Percentiles rank a stretch among this genome's conserved stretches.
Evolutionary conservation across 768 basidiomycete species (phyloP).

Genomic region (Dentipellis fragilis): DNA sequence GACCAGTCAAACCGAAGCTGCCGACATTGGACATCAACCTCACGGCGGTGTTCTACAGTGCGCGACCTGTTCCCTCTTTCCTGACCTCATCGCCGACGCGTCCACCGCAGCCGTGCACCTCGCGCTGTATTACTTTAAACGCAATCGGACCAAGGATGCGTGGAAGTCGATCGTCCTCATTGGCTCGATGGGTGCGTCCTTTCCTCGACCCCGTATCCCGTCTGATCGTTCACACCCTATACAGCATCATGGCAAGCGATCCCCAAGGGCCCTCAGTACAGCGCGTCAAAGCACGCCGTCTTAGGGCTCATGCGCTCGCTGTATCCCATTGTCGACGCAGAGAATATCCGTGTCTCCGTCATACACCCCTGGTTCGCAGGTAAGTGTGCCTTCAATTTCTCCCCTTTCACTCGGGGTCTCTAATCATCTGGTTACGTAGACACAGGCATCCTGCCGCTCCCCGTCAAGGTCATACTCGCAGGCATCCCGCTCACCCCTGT

Average conservation of each 20-base stretch:
- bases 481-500: slow-evolving; percentile 41
- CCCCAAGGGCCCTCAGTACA: slow-evolving; percentile 17
- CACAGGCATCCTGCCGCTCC: slow-evolving; percentile 32
- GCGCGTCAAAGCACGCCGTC: slow-evolving; percentile 22
- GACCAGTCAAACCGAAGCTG: slow-evolving; percentile 18
- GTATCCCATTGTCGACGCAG: slow-evolving; percentile 19
- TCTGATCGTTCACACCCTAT: not conserved
- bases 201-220: not conserved
- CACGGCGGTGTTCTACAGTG: slow-evolving; percentile 22
- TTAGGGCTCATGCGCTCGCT: slow-evolving; percentile 21
- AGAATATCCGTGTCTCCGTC: slow-evolving; percentile 33
- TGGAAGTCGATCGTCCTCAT: slow-evolving; percentile 23
- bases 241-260: slow-evolving; percentile 19
- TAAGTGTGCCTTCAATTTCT: slow-evolving; percentile 13
- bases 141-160: slow-evolving; percentile 5
- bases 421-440: slow-evolving; percentile 22
- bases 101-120: slow-evolving; percentile 20
- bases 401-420: not conserved
- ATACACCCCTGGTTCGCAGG: slow-evolving; percentile 49
- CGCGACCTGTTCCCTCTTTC: not conserved
- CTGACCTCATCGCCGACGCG: not conserved
- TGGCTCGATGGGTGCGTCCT: slow-evolving; percentile 23
- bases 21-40: slow-evolving; percentile 22
- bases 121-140: slow-evolving; percentile 21
- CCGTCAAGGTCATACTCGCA: slow-evolving; percentile 32